A percentile compares a stretch with the other conserved stretches of the same genome.
These are phyloP conservation scores for Magnaporthales sp. DNA, from an alignment of 2,329 filamentous ascomycete species.

Conservation along the genomic window DNA sequence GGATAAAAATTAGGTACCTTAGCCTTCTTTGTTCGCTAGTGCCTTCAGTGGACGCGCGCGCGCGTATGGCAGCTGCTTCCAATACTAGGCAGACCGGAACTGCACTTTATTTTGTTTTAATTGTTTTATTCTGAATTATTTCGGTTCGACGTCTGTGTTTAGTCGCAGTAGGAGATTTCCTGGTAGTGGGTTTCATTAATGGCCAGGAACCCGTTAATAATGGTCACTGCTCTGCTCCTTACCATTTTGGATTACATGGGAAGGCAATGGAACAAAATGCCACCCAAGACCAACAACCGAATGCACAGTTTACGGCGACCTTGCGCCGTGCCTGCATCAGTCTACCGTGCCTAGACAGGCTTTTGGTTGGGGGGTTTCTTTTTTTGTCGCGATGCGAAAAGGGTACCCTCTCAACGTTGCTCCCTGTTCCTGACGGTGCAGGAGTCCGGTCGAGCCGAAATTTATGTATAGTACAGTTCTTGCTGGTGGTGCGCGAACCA, in stretches of 20 bases:
- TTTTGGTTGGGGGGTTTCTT: too few species aligned
- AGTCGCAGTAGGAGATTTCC: not conserved
- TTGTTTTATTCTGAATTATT: not conserved
- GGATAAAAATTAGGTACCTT: not conserved
- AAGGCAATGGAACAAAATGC: not conserved
- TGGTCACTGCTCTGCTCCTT: not conserved
- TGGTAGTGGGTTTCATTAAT: constrained; percentile 6
- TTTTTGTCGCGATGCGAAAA: not conserved
- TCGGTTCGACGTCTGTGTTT: not conserved
- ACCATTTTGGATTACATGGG: not conserved
- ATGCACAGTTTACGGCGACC: not conserved
- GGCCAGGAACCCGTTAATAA: constrained; percentile 9
- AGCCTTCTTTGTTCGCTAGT: not conserved
- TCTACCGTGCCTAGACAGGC: not conserved
- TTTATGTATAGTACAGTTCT: not conserved
- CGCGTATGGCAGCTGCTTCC: not conserved
- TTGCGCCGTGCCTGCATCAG: constrained; percentile 1
- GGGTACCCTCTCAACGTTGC: not conserved
- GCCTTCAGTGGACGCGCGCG: not conserved
- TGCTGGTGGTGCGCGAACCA: not conserved
- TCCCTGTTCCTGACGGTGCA: not conserved
- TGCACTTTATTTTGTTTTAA: not conserved
- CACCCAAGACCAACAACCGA: not conserved
- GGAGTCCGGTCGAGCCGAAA: not conserved
- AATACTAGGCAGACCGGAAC: not conserved